Base-by-base conservation (phyloP, 495 filamentous ascomycete species). In the Daldinia caldariorum region DNA sequence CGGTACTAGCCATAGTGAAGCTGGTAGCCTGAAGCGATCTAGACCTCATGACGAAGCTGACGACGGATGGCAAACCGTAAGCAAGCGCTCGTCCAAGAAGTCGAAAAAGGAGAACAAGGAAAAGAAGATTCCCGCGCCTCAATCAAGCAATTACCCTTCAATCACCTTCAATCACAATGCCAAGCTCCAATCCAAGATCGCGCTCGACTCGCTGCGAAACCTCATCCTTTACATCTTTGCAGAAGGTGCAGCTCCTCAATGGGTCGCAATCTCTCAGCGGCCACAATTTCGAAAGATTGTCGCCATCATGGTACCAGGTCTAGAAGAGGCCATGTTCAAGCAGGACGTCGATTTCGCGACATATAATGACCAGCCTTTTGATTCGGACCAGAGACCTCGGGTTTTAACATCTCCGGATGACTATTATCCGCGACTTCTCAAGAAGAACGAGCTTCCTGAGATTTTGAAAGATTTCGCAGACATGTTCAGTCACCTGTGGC, bases 261-360 rank as follows among this genome's bases (percentile, higher is more conserved):
- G 94, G 91, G 87, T 97, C 16, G 87, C 91, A 20, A 84, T 97
- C 51, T 86, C 87, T 70, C 87, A 97, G 74, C 90, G 92, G 57
- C 84, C 85, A 0, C 83, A 89, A 70, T 89, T 98, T 57, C 83
- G 88, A 38, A 96, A 94, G 77, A 89, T 93, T 20, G 95, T 97
- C 14, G 87, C 94, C n/a, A 79, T 98, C 63, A 94, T 98, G 91
- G 91, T 97, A 6, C 96, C 95, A 0, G 95, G 94, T 10, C 78
- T 98, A 13, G 94, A 97, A 77, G 87, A 90, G 70, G 91, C 88
- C 34, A 94, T 97, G 92, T 96, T 97, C 79, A 88, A 93, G 80
- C 86, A 87, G 22, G 84, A 80, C 12, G 84, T 92, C 5, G 79
- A 87, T 37, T 79, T 90, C 45, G 72, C 81, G 14, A 74, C 71